A percentile compares a stretch with the other conserved stretches of the same genome.
phyloP scores from a whole-genome alignment of 164 flowering plant species.

The Cinnamomum chago region DNA sequence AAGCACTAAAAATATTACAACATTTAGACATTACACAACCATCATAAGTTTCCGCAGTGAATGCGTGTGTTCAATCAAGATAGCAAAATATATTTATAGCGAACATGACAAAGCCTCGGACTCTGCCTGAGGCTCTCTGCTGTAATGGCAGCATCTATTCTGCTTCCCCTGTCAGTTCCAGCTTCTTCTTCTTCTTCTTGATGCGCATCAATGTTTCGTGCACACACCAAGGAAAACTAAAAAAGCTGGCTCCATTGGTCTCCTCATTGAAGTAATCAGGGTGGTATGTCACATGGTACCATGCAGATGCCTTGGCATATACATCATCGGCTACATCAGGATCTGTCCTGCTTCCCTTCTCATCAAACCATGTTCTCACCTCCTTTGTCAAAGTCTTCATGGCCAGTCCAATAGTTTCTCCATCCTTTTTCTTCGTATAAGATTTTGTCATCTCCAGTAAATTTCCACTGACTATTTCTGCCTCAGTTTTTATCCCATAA shows the following conservation, averaged over 20 bases:
- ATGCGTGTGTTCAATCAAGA: too few species aligned
- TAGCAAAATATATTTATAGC: too few species aligned
- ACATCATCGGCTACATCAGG: constrained; percentile 20
- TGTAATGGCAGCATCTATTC: not conserved
- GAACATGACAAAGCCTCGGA: not conserved
- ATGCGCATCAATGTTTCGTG: constrained; percentile 63
- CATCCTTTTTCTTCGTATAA: constrained; percentile 46
- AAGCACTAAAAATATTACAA: too few species aligned
- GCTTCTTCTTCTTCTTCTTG: constrained; percentile 25
- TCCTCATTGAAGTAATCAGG: constrained; percentile 53
- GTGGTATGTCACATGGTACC: constrained; percentile 89
- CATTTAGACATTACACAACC: too few species aligned
- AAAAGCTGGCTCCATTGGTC: constrained; percentile 45
- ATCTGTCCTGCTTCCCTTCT: constrained; percentile 11
- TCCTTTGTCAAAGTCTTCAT: constrained; percentile 67
- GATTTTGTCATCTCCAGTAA: constrained; percentile 54
- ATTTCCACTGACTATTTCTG: constrained; percentile 65
- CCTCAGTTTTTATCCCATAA: constrained; percentile 74
- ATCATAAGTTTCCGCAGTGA: too few species aligned
- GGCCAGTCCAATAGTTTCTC: constrained; percentile 52
- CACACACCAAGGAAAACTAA: constrained; percentile 91
- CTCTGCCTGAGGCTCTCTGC: not conserved
- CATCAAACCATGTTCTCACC: constrained; percentile 63
- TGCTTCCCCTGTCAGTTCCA: not conserved
- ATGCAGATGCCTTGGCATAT: constrained; percentile 78